phyloP scores from a whole-genome alignment of 768 basidiomycete species.

The Xerocomellus intermedius region DNA sequence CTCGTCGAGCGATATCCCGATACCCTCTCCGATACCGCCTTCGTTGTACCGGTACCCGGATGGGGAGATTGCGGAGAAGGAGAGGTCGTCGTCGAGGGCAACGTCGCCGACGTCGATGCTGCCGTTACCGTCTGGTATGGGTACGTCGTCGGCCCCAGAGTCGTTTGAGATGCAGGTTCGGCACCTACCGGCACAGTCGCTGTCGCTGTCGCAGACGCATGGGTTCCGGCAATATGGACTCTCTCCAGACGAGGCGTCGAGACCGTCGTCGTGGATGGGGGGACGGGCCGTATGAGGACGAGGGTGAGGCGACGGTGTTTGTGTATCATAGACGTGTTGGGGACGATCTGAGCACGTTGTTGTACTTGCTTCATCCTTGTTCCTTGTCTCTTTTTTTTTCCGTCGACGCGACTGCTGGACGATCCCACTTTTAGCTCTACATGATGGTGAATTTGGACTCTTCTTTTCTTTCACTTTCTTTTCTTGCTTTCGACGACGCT shows the following conservation, averaged over 20 bases:
- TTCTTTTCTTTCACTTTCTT: too few relatives aligned
- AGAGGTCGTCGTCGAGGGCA: slow-evolving; percentile 15
- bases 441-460: too few relatives aligned
- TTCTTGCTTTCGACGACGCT: too few relatives aligned
- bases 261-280: slow-evolving; percentile 17
- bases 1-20: slow-evolving; percentile 49
- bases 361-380: slow-evolving; percentile 23
- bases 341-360: slow-evolving; percentile 19
- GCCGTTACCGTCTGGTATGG: neutral
- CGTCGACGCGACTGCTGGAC: too few relatives aligned
- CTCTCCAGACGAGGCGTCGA: neutral
- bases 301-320: neutral
- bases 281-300: slow-evolving; percentile 16
- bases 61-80: slow-evolving; percentile 43
- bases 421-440: too few relatives aligned
- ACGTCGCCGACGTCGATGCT: slow-evolving; percentile 9
- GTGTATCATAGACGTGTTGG: slow-evolving; percentile 18
- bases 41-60: slow-evolving; percentile 46
- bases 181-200: neutral
- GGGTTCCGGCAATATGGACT: too few relatives aligned
- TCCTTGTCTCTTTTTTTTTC: neutral
- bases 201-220: too few relatives aligned
- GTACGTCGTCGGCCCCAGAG: slow-evolving; percentile 21
- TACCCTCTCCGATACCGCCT: slow-evolving; percentile 57
- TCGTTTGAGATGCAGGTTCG: slow-evolving; percentile 42